These are phyloP conservation scores for Crithidia thermophila DNA, from an alignment of 208 protist genomes.

Conservation along the genomic window DNA sequence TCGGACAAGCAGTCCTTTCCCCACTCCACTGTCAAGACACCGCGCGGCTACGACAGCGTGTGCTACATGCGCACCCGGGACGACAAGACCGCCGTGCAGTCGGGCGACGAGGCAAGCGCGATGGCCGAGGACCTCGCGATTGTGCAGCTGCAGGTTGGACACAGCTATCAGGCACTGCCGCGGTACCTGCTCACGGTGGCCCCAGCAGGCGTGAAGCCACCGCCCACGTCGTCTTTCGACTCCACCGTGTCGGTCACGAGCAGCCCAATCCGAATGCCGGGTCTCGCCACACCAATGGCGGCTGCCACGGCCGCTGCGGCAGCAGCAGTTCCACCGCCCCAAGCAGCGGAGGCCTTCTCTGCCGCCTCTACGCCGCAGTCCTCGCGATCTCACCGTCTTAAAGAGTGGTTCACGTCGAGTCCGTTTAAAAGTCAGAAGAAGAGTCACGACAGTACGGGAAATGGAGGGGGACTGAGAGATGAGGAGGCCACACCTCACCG, in stretches of 20 bases:
- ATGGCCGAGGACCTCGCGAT: slow-evolving; percentile 12
- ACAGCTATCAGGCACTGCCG: slow-evolving; percentile 70
- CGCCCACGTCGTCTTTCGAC: background rate
- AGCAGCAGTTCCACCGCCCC: background rate
- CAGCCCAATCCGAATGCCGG: slow-evolving; percentile 22
- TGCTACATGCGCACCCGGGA: slow-evolving; percentile 31
- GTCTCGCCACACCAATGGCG: slow-evolving; percentile 18
- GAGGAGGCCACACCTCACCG: too few relatives aligned
- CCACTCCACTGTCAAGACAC: slow-evolving; percentile 1
- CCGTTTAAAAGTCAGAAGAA: too few relatives aligned
- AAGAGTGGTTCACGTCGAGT: too few relatives aligned
- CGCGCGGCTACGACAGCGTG: slow-evolving; percentile 52
- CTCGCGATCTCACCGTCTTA: too few relatives aligned
- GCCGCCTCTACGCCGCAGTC: background rate
- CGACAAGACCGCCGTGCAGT: slow-evolving; percentile 4
- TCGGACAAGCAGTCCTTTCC: slow-evolving; percentile 16
- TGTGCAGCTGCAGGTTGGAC: slow-evolving; percentile 43
- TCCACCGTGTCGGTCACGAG: slow-evolving; percentile 2
- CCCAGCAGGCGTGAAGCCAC: background rate
- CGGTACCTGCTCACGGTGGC: slow-evolving; percentile 66
- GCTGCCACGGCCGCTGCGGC: slow-evolving; percentile 5
- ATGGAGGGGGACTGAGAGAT: too few relatives aligned
- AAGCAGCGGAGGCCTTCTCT: background rate
- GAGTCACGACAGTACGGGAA: too few relatives aligned
- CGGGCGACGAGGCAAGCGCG: slow-evolving; percentile 13